Base-by-base conservation (phyloP, 208 protist genomes). In the Histomonas meleagridis region DNA sequence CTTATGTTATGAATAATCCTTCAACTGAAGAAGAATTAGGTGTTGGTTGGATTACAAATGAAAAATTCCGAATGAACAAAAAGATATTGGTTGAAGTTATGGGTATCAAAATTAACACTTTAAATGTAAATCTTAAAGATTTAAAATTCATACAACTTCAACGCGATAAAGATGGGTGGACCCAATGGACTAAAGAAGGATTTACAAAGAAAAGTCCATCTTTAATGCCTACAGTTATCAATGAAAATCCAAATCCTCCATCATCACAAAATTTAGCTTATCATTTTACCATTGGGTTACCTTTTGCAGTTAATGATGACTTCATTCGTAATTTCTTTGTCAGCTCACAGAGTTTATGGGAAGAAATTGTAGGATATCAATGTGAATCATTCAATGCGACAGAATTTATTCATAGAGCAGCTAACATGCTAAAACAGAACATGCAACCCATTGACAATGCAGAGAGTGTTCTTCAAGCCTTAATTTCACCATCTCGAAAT, bases 51-150 rank as follows among this genome's bases (percentile, higher is more conserved):
- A 51, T 81, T 16, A 51, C 26, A 32, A 43, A 81, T 38, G 18
- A 32, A 14, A 43, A 81, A 51, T 81, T 81, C 43, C 10, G n/a
- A 48, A 18, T 81, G 7, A 81, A 81, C 10, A 81, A 81, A 43
- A 48, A 35, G n/a, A 51, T 51, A 12, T 9, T 81, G 18, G 32
- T 43, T 0, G 43, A 48, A 51, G 18, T 81, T n/a, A 81, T 81
- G 70, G 70, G 70, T 51, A 81, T 81, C 12, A 81, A 81, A 81
- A 7, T 81, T 16, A 81, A 81, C n/a, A 81, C 70, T n/a, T 51
- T 81, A 43, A 81, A 81, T 81, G 70, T 81, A 12, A 81, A 81
- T 43, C 43, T 81, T 10, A 32, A 43, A 81, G 70, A 81, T 81
- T 23, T 51, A 3, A 5, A 81, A 38, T 81, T 81, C 28, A 5